These are phyloP conservation scores for Dillenia suffruticosa DNA, from an alignment of 164 flowering plant species.

Conservation along the genomic window DNA sequence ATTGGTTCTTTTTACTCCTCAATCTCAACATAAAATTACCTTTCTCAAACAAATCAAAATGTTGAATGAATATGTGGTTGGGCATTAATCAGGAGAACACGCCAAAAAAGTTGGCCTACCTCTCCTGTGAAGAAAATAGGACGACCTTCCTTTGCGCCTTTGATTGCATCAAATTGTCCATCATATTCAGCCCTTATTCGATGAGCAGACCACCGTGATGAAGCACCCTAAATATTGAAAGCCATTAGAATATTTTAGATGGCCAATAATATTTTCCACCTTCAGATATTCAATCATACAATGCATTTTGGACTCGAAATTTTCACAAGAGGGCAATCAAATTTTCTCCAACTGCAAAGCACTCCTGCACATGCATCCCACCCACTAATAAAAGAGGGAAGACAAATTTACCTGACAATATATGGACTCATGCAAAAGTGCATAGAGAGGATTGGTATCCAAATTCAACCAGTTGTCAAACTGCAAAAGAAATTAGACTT, in stretches of 20 bases:
- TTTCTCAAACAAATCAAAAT: too few species aligned
- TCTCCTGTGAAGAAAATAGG: slow-evolving; percentile 91
- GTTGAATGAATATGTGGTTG: too few species aligned
- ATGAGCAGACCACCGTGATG: slow-evolving; percentile 87
- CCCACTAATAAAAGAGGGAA: neutral
- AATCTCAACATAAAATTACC: too few species aligned
- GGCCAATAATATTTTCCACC: neutral
- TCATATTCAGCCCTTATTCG: slow-evolving; percentile 57
- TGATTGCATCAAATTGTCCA: slow-evolving; percentile 59
- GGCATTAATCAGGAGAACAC: too few species aligned
- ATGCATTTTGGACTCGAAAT: neutral
- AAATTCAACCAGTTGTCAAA: slow-evolving; percentile 61
- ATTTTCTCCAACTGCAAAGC: neutral
- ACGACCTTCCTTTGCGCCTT: slow-evolving; percentile 70
- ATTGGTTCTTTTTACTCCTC: too few species aligned
- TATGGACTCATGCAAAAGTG: slow-evolving; percentile 81
- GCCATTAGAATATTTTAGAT: slow-evolving; percentile 6
- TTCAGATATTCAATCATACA: too few species aligned
- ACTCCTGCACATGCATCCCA: neutral
- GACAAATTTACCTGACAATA: slow-evolving; percentile 74
- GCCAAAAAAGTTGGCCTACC: slow-evolving; percentile 30
- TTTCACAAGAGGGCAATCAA: neutral
- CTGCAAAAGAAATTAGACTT: slow-evolving; percentile 43
- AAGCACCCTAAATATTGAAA: slow-evolving; percentile 58
- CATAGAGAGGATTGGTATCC: slow-evolving; percentile 85